Conservation (phyloP, 2,329 filamentous ascomycete species). For the Chaetomium sp. region DNA sequence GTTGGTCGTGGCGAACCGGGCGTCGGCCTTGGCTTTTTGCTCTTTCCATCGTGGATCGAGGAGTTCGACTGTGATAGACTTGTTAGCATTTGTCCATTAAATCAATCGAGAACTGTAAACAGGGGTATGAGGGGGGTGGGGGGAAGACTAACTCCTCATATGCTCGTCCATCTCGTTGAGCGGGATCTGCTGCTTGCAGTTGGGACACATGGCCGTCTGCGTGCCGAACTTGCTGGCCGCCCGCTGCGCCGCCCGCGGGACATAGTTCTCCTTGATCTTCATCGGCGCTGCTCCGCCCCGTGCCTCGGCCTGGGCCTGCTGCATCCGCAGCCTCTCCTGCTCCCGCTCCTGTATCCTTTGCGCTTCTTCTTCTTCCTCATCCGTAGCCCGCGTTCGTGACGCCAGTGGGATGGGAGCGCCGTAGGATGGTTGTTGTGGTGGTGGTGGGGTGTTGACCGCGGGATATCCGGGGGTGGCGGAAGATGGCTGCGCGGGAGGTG, state of each 20-base stretch:
- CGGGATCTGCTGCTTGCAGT: slow-evolving; percentile 86
- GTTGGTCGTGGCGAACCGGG: slow-evolving; percentile 78
- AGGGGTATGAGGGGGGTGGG: neutral
- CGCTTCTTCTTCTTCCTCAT: slow-evolving; percentile 59
- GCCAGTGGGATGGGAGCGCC: slow-evolving; percentile 28
- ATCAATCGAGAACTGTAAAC: neutral
- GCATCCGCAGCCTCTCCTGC: slow-evolving; percentile 56
- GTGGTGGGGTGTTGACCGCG: slow-evolving; percentile 34
- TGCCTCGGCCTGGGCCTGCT: slow-evolving; percentile 73
- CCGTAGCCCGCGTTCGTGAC: slow-evolving; percentile 32
- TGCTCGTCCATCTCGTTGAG: slow-evolving; percentile 84
- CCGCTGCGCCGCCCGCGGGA: slow-evolving; percentile 72
- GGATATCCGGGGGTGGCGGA: slow-evolving; percentile 29
- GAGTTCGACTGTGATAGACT: slow-evolving; percentile 61
- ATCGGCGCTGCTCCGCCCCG: slow-evolving; percentile 63
- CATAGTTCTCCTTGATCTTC: slow-evolving; percentile 91
- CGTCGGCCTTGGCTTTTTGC: slow-evolving; percentile 82
- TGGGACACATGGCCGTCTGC: slow-evolving; percentile 75
- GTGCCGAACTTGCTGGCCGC: slow-evolving; percentile 58
- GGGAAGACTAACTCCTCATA: slow-evolving; percentile 62
- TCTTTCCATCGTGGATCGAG: slow-evolving; percentile 94
- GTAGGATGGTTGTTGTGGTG: slow-evolving; percentile 26
- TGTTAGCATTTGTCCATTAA: slow-evolving; percentile 28
- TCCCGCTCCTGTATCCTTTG: slow-evolving; percentile 57
- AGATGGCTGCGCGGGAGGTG: slow-evolving; percentile 32